Base-by-base conservation (phyloP, 352 stramenopile genomes). In the Albugo candida region DNA sequence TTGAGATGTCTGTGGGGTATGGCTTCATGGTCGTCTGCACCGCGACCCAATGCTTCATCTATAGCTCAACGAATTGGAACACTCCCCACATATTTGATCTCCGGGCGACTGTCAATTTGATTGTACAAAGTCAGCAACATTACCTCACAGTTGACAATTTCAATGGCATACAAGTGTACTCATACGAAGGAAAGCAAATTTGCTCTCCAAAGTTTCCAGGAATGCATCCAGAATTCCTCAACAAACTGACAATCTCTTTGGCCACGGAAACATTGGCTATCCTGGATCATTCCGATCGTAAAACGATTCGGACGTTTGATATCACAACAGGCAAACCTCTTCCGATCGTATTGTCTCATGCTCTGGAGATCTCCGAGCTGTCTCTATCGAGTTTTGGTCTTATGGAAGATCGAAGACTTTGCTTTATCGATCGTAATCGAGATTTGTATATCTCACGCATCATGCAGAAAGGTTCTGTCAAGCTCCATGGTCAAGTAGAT, bases 11-110 rank as follows among this genome's bases (percentile, higher is more conserved):
- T 13, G 79, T 96, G 31, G 84, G 69, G 2, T 83, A 87, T 43
- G 85, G 82, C 36, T 85, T 95, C 47, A 62, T 97, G 13, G 69
- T 97, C 46, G 89, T 96, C 5, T 88, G 77, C 42, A 96, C 83
- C 2, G 70, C 78, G 16, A 95, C 80, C 36, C 81, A 95, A 54
- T 92, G 82, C 55, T 96, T 89, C 62, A 83, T 97, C 38, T 96
- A 97, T 64, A 76, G 74, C 38, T 71, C 74, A 21, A 55, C 79
- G 51, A 95, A 92, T 67, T 95, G 75, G 71, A 95, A 93, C 55
- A 96, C 83, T 14, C 85, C 87, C 1, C 80, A 94, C 52, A 95
- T 95, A 41, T 87, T 95, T 45, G 86, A 97, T 51, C 54, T 96
- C 41, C 74, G 76, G 27, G 73, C 80, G 18, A 74, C 75, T 19